Evolutionary conservation across 2,329 filamentous ascomycete species (phyloP), one percentile per base, ranked within the genome.

Genomic region (Diaporthe sp.): DNA sequence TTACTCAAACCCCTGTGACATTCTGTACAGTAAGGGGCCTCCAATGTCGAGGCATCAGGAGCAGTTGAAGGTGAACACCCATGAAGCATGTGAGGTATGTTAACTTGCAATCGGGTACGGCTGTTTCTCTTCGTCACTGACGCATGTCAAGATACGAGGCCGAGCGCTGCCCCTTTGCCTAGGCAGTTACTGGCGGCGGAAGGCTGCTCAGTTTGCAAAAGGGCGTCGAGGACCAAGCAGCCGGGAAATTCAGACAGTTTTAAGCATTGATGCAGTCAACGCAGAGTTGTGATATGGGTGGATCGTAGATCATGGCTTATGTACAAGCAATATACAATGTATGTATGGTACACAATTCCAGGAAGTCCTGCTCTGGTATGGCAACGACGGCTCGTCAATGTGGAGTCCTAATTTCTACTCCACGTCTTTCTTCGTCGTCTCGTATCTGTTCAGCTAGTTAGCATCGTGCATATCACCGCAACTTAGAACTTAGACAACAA

Each of bases 381-480:
- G 34, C 8, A 2, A 15, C 4, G 3, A 31, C 1, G 3, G 37
- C 19, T 46, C 7, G 25, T 25, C 37, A 57, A n/a, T 1, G 19
- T 25, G 19, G 4, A 1, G 31, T 19, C 1, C 22, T 25, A 3
- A 22, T 8, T 44, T 58, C 46, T 71, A 78, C 72, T 81, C 76
- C n/a, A 58, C 71, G 31, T 90, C 87, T 81, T 88, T 91, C 68
- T 84, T 89, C 7, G 89, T 90, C 42, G 93, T 89, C 85, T 94
- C 93, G 78, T 94, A 91, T 81, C 89, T 91, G 77, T 39, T 37
- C 73, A 49, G 13, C 53, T 61, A 6, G 82, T 88, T 81, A 88
- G 85, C 75, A 75, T 51, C 22, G 22, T 49, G 31, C n/a, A 17
- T 42, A 2, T 65, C n/a, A 28, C 17, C 31, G 31, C 17, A 13